Evolutionary conservation across 2,329 filamentous ascomycete genomes (phyloP), one percentile per base, ranked within the genome.

Genomic region (Calonectria ilicicola): DNA sequence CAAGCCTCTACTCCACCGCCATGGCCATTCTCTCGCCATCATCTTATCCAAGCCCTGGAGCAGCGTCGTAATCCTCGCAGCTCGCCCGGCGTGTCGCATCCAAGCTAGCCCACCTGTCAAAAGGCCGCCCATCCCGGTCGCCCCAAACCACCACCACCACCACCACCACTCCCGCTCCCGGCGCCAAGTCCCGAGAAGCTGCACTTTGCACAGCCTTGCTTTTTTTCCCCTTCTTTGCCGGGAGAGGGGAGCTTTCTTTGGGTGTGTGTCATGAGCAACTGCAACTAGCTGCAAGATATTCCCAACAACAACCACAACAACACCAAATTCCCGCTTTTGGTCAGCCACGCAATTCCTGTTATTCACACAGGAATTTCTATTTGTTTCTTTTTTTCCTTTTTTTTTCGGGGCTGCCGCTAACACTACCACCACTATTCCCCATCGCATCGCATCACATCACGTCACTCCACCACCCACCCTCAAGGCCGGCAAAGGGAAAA

Each of bases 401-500:
- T 10, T 27, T 51, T 3, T 27, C 47, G 27, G 46, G 15, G 46
- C n/a, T 17, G 46, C 17, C 46, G 26, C n/a, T 14, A 51, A 15
- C 29, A 32, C 47, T 6, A 23, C 15, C 14, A 49, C 46, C 10
- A 26, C 21, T 5, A 23, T 12, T 12, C 15, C 46, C 26, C 23
- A 21, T 32, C 49, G 17, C 49, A 38, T 38, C 14, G 17, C 32
- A 58, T 58, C 35, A 23, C 53, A 35, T 32, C 38, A 51, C 71
- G 69, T 69, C 69, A 65, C 67, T 53, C 60, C 27, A 51, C 60
- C 42, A n/a, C n/a, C n/a, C n/a, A n/a, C n/a, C n/a, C n/a, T n/a
- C n/a, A n/a, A n/a, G n/a, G n/a, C n/a, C n/a, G n/a, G n/a, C 19
- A 8, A 6, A n/a, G 14, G 51, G 29, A 9, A 7, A 6, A 17